A percentile compares a stretch with the other conserved stretches of the same genome.
These are phyloP conservation scores for Malus hybrid DNA, from an alignment of 331 rosid genomes.

Conservation along the genomic window DNA sequence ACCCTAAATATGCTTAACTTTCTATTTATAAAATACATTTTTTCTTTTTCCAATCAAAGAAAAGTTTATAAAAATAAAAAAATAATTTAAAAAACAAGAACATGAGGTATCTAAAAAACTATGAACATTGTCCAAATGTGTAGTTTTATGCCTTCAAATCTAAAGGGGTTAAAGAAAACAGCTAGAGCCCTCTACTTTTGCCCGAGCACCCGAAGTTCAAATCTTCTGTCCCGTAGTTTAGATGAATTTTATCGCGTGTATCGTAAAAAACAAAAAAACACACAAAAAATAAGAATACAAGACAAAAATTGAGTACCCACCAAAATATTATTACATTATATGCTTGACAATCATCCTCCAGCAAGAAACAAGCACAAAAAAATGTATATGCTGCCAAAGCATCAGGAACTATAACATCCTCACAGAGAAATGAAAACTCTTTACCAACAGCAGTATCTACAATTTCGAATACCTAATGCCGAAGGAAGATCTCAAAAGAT, in stretches of 20 bases:
- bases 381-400: not conserved
- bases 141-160: too few relatives aligned
- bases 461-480: slow-evolving; percentile 25
- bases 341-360: slow-evolving; percentile 6
- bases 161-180: too few relatives aligned
- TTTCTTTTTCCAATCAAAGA: not conserved
- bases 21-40: not conserved
- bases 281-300: not conserved
- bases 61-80: too few relatives aligned
- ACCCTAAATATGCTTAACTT: not conserved
- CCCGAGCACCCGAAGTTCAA: too few relatives aligned
- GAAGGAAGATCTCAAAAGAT: slow-evolving; percentile 16
- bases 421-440: not conserved
- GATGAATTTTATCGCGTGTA: too few relatives aligned
- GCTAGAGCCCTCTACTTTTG: too few relatives aligned
- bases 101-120: too few relatives aligned
- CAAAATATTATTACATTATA: not conserved
- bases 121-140: too few relatives aligned
- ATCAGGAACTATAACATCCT: slow-evolving; percentile 17
- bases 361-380: not conserved
- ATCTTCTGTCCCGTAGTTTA: too few relatives aligned
- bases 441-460: slow-evolving; percentile 27
- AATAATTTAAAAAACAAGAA: too few relatives aligned
- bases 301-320: not conserved
- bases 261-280: too few relatives aligned